Conservation (phyloP, 1,284 basidiomycete genomes). For the Naganishia liquefaciens region DNA sequence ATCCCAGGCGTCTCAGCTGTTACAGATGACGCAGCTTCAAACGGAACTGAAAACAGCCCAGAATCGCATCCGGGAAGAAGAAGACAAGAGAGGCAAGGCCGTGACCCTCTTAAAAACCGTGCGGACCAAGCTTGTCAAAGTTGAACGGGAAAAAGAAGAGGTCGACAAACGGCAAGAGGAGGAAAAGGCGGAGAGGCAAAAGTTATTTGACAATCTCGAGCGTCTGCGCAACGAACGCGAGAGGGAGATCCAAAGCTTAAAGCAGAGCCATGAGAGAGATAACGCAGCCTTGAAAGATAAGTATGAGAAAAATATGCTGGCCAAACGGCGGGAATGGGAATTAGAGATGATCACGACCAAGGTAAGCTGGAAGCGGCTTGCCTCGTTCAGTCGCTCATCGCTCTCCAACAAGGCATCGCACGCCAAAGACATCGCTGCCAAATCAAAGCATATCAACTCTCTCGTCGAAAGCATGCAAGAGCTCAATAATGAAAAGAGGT, state of each 20-base stretch:
- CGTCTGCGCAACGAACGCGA: constrained; percentile 65
- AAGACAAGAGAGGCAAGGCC: constrained; percentile 92
- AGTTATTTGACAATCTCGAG: constrained; percentile 53
- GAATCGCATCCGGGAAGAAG: constrained; percentile 76
- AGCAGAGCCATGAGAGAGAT: constrained; percentile 76
- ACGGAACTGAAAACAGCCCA: constrained; percentile 66
- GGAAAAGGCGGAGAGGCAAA: constrained; percentile 63
- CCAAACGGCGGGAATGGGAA: constrained; percentile 70
- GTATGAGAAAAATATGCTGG: constrained; percentile 70
- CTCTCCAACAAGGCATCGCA: constrained; percentile 63
- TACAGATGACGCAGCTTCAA: constrained; percentile 62
- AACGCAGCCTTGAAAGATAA: constrained; percentile 63
- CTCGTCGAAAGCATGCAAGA: constrained; percentile 70
- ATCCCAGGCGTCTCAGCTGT: constrained; percentile 56
- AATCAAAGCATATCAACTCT: constrained; percentile 64
- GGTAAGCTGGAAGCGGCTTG: constrained; percentile 55
- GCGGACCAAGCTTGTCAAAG: constrained; percentile 85
- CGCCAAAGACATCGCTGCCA: constrained; percentile 66
- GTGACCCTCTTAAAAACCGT: constrained; percentile 86
- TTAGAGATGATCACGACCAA: constrained; percentile 72
- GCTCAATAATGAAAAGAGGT: constrained; percentile 69
- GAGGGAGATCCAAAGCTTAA: constrained; percentile 65
- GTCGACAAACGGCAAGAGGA: constrained; percentile 61
- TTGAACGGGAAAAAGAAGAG: constrained; percentile 88
- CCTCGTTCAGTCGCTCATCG: neutral